A percentile compares a stretch with the other conserved stretches of the same genome.
These are phyloP conservation scores for Pestalotiopsis sp. DNA, from an alignment of 2,329 filamentous ascomycete species.

Conservation along the genomic window DNA sequence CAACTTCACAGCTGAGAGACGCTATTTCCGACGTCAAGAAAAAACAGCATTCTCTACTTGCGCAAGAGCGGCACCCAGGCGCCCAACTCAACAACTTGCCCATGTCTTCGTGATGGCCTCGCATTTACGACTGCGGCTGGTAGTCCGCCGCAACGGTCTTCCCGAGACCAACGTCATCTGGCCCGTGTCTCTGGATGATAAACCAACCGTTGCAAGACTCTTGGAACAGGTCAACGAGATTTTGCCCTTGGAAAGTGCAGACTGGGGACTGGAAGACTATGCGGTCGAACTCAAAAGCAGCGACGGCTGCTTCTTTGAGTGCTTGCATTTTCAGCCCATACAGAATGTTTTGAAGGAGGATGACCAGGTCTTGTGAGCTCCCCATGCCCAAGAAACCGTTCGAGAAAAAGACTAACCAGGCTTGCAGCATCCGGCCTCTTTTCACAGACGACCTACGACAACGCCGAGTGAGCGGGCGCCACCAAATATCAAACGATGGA, in stretches of 20 bases:
- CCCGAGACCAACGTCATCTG: slow-evolving; percentile 76
- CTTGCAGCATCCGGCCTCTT: slow-evolving; percentile 74
- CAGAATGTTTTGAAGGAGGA: slow-evolving; percentile 75
- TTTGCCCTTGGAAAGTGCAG: slow-evolving; percentile 76
- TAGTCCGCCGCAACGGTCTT: slow-evolving; percentile 73
- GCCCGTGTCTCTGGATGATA: slow-evolving; percentile 59
- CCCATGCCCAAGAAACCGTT: neutral
- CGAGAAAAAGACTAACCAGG: neutral
- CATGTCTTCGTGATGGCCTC: slow-evolving; percentile 12
- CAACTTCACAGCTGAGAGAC: neutral
- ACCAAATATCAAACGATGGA: slow-evolving; percentile 80
- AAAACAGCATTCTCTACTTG: neutral
- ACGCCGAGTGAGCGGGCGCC: slow-evolving; percentile 73
- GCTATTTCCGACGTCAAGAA: neutral
- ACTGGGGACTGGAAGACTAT: slow-evolving; percentile 92
- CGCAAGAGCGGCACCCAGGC: neutral
- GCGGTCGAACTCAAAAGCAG: slow-evolving; percentile 70
- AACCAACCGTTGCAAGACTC: slow-evolving; percentile 75
- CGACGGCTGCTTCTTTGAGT: slow-evolving; percentile 73
- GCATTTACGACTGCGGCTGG: slow-evolving; percentile 72
- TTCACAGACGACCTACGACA: slow-evolving; percentile 74
- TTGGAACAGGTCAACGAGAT: slow-evolving; percentile 79
- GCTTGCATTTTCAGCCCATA: slow-evolving; percentile 81
- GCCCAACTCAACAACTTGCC: neutral
- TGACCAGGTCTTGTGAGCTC: slow-evolving; percentile 76